Percentiles rank a stretch among this genome's conserved stretches.
These are phyloP conservation scores for Sphagnurus paluster DNA, from an alignment of 1,284 basidiomycete species.

Conservation along the genomic window DNA sequence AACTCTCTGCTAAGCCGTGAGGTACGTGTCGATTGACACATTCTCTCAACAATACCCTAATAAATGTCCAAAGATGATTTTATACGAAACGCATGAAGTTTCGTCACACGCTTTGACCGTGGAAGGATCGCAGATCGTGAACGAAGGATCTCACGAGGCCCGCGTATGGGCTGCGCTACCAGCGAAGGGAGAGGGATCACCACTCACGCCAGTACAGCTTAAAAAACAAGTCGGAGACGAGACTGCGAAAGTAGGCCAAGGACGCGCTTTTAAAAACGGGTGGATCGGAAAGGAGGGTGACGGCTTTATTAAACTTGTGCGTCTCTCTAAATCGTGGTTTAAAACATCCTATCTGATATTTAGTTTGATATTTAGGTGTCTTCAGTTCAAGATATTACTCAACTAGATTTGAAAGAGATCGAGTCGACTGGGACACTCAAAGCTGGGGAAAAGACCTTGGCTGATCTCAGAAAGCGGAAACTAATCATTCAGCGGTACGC, in stretches of 20 bases:
- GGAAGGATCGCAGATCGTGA: slow-evolving; percentile 81
- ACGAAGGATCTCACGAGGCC: slow-evolving; percentile 90
- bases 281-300: slow-evolving; percentile 95
- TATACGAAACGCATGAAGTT: slow-evolving; percentile 78
- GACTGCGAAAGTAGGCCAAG: slow-evolving; percentile 88
- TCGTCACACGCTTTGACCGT: slow-evolving; percentile 72
- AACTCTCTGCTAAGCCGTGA: slow-evolving; percentile 88
- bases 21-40: slow-evolving; percentile 44
- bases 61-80: slow-evolving; percentile 70
- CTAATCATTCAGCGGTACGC: slow-evolving; percentile 70
- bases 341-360: slow-evolving; percentile 9
- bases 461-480: slow-evolving; percentile 92
- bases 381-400: slow-evolving; percentile 74
- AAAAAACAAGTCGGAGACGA: slow-evolving; percentile 82
- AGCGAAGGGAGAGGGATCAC: slow-evolving; percentile 63
- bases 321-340: slow-evolving; percentile 32
- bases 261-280: slow-evolving; percentile 94
- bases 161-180: slow-evolving; percentile 89
- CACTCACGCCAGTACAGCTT: slow-evolving; percentile 66
- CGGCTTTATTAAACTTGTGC: slow-evolving; percentile 83
- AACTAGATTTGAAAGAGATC: slow-evolving; percentile 76
- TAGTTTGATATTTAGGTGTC: slow-evolving; percentile 43
- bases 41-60: slow-evolving; percentile 10
- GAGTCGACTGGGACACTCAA: slow-evolving; percentile 69
- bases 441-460: slow-evolving; percentile 77